Evolutionary conservation across 2,329 filamentous ascomycete species (phyloP), one percentile per base, ranked within the genome.

Genomic region (Cryphonectria nitschkei): DNA sequence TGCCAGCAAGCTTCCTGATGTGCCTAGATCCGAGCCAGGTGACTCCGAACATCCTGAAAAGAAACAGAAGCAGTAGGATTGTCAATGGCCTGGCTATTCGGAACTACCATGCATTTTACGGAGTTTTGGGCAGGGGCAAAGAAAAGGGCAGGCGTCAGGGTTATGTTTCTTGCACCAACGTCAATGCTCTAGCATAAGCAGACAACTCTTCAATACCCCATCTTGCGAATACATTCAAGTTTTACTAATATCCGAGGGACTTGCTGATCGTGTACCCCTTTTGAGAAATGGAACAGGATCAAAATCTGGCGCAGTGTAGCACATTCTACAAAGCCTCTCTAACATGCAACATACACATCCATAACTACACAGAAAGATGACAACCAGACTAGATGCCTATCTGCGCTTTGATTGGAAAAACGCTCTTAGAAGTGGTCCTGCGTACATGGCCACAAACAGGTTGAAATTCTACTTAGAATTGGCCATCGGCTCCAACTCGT

Each of bases 1-100:
- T 13, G 77, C 76, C 16, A 72, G 70, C 32, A 75, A 77, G 68
- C 73, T 79, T 0, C 77, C 77, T 2, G 76, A 74, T 60, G 74
- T 76, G 5, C 78, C 78, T 8, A 77, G 72, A 0, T 71, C 74
- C 7, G 76, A 79, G 32, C 77, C 75, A 1, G 73, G 72, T 43
- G 74, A 75, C 9, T 26, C 68, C 4, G 75, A 72, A 2, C 75
- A 76, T 37, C 67, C 68, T 6, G 74, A 74, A 26, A 79, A 79
- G 74, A 78, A 75, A 69, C 74, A 75, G 71, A 77, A 76, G 67
- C 73, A 75, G 3, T 66, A 62, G 41, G 61, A 56, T 22, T 34
- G 13, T 29, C n/a, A 46, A 14, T 22, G 26, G 34, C n/a, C 8
- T 19, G 26, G n/a, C n/a, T 41, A 7, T 41, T 26, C 52, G 26